Percentiles rank a stretch among this genome's conserved stretches.
Evolutionary conservation across 148 eudicot genomes (phyloP).

Genomic region (Simmondsia chinensis): DNA sequence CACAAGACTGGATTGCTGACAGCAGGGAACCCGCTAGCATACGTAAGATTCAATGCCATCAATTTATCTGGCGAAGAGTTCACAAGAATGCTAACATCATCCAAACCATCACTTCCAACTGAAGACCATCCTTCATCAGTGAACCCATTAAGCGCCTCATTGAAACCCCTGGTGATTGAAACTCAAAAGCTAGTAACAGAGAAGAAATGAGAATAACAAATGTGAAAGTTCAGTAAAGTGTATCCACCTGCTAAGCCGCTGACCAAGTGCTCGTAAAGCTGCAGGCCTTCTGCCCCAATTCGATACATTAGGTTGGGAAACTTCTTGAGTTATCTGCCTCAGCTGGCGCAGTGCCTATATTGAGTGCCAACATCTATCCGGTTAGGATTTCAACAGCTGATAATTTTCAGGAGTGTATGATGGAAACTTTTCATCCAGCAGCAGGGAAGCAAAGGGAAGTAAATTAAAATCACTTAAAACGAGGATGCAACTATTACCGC

Average conservation of each 20-base stretch:
- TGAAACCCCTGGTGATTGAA: conserved; percentile 48
- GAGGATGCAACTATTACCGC: conserved; percentile 35
- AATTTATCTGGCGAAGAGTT: conserved; percentile 76
- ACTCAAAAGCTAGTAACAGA: neutral
- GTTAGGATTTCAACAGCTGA: conserved; percentile 6
- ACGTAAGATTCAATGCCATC: conserved; percentile 59
- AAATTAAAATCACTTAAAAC: neutral
- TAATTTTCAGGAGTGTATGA: neutral
- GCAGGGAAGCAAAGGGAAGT: neutral
- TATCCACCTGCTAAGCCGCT: conserved; percentile 60
- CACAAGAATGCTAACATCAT: conserved; percentile 71
- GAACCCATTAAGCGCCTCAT: conserved; percentile 77
- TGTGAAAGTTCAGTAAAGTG: neutral
- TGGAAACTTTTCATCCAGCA: neutral
- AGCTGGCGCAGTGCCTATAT: conserved; percentile 79
- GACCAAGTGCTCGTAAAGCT: conserved; percentile 66
- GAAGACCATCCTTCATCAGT: conserved; percentile 82
- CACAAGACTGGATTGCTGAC: conserved; percentile 62
- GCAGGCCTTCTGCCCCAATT: conserved; percentile 79
- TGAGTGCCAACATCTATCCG: too few relatives aligned
- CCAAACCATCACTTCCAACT: conserved; percentile 69
- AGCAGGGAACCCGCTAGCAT: conserved; percentile 64
- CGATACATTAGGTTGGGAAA: conserved; percentile 50
- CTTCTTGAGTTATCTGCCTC: conserved; percentile 75
- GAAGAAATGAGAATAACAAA: neutral